phyloP scores from a whole-genome alignment of 306 rosid genomes.

The Arachis stenosperma region DNA sequence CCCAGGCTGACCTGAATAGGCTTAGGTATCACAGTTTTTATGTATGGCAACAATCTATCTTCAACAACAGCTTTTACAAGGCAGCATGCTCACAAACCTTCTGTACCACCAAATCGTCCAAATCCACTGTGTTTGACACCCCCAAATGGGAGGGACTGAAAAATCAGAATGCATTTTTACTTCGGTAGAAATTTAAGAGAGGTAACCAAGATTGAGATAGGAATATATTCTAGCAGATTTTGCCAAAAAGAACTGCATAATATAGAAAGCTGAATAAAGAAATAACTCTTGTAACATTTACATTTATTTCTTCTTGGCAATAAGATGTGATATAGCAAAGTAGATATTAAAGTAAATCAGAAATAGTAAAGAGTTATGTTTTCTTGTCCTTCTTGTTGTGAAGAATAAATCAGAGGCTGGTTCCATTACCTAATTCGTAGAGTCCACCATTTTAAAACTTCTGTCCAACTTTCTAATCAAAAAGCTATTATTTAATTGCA shows the following conservation, averaged over 20 bases:
- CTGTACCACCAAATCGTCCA: constrained; percentile 91
- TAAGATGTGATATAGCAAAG: constrained; percentile 10
- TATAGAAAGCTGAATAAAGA: too few relatives aligned
- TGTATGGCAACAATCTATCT: constrained; percentile 92
- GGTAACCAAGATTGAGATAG: constrained; percentile 4
- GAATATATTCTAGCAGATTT: constrained; percentile 8
- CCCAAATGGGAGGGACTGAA: constrained; percentile 95
- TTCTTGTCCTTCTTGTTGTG: neutral
- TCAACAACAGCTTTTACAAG: constrained; percentile 91
- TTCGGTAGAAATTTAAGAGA: constrained; percentile 39
- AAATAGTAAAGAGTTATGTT: neutral
- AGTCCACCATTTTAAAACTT: constrained; percentile 16
- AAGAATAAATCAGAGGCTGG: constrained; percentile 13
- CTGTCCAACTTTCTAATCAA: constrained; percentile 1
- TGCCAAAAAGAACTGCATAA: neutral
- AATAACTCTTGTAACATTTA: constrained; percentile 1
- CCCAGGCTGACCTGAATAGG: constrained; percentile 77
- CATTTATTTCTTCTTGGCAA: neutral
- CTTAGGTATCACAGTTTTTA: constrained; percentile 57
- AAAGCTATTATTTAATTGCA: constrained; percentile 14
- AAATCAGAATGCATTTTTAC: constrained; percentile 39
- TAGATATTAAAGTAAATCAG: neutral
- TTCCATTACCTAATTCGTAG: constrained; percentile 3
- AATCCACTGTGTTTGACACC: constrained; percentile 95
- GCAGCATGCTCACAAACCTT: constrained; percentile 97